Conservation (phyloP, 2,329 filamentous ascomycete genomes). For the Fusarium succisae region DNA sequence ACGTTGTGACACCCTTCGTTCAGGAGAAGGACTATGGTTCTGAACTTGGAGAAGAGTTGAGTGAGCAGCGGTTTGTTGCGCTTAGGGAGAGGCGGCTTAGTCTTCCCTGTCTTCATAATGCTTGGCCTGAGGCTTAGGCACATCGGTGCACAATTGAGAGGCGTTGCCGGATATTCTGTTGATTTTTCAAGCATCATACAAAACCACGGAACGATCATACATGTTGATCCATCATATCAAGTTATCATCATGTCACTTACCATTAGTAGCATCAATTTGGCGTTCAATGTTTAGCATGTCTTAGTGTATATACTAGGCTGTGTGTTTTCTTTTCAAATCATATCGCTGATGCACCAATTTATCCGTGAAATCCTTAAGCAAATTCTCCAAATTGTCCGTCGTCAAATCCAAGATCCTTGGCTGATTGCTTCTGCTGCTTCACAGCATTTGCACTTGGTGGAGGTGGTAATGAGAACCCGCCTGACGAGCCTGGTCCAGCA, state of each 20-base stretch:
- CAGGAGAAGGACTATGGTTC: constrained; percentile 7
- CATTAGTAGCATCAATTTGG: constrained; percentile 19
- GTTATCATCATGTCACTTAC: constrained; percentile 7
- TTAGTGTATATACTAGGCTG: constrained; percentile 27
- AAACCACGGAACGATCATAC: neutral
- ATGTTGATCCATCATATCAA: neutral
- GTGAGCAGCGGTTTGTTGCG: neutral
- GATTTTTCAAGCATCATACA: neutral
- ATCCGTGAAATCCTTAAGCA: constrained; percentile 51
- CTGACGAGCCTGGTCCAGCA: constrained; percentile 50
- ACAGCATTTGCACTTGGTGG: constrained; percentile 71
- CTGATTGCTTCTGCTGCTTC: constrained; percentile 65
- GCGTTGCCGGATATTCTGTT: neutral
- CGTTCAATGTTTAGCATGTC: constrained; percentile 4
- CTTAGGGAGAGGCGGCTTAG: constrained; percentile 40
- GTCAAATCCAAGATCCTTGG: constrained; percentile 80
- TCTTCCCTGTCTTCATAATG: constrained; percentile 42
- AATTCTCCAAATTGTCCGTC: constrained; percentile 92
- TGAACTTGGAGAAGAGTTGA: neutral
- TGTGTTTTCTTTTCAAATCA: constrained; percentile 16
- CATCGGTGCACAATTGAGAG: neutral
- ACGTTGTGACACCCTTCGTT: neutral
- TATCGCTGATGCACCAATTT: constrained; percentile 31
- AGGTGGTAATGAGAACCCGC: constrained; percentile 67
- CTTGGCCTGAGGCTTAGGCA: constrained; percentile 36